Evolutionary conservation across 2,329 filamentous ascomycete genomes (phyloP).

Genomic region (Ploettnerulaceae sp.): DNA sequence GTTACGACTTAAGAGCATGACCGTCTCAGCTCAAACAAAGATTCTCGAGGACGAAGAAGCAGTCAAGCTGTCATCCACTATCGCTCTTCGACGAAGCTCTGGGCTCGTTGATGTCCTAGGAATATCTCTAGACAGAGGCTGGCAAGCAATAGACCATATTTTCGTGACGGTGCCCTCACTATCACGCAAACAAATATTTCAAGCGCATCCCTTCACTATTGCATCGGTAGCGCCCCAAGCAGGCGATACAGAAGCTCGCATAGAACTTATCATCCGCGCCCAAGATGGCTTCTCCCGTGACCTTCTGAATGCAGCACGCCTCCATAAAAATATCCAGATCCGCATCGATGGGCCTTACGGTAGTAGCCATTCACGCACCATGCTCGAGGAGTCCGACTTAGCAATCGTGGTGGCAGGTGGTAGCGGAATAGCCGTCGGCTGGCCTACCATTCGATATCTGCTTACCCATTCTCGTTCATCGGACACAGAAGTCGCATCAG

Average conservation of each 20-base stretch:
- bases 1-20: conserved; percentile 46
- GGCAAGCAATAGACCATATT: conserved; percentile 58
- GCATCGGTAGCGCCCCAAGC: conserved; percentile 50
- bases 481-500: conserved; percentile 23
- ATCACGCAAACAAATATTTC: conserved; percentile 46
- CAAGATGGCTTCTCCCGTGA: conserved; percentile 55
- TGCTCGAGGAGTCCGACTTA: conserved; percentile 45
- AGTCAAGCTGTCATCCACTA: conserved; percentile 38
- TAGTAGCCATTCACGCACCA: conserved; percentile 48
- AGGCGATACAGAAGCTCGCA: conserved; percentile 41
- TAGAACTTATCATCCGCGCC: conserved; percentile 55
- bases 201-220: conserved; percentile 64
- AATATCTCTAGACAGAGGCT: conserved; percentile 44
- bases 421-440: conserved; percentile 59
- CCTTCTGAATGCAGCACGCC: conserved; percentile 47
- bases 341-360: conserved; percentile 63
- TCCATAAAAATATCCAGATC: conserved; percentile 41
- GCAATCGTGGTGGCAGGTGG: conserved; percentile 57
- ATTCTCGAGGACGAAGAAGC: conserved; percentile 55
- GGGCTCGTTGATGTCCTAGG: conserved; percentile 18
- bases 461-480: conserved; percentile 22
- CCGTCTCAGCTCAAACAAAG: conserved; percentile 44
- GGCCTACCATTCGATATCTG: conserved; percentile 54
- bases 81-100: conserved; percentile 13
- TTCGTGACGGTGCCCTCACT: conserved; percentile 57